Evolutionary conservation across 371 early-diverging fungal genomes (phyloP), one percentile per base, ranked within the genome.

Genomic region (Coemansia sp.): DNA sequence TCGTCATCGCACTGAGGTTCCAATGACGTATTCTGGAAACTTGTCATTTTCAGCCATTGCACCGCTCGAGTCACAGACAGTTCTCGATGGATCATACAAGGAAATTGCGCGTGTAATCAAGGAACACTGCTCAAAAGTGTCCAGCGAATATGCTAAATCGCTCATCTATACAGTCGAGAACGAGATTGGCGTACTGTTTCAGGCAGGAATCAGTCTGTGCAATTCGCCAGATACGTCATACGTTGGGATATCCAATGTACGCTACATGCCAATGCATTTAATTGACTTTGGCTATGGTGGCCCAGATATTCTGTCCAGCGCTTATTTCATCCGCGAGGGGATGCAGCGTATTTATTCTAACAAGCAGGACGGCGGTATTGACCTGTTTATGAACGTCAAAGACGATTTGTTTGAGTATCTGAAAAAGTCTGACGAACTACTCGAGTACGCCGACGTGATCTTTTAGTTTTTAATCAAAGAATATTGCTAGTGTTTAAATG

Each of bases 201-300:
- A 66, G 8, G 66, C 66, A 1, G 40, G 69, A 31, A 26, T 59
- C 29, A 21, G 58, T 11, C 7, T 73, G 40, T 65, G 74, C 64
- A 77, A 77, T 47, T 61, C 69, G 47, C 47, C 61, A 0, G 40
- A 37, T 39, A 42, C 66, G 0, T 62, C 77, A 26, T 77, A 68
- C 45, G 22, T 77, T 5, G 73, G 77, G 10, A 26, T 26, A 26
- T 57, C 47, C 22, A 63, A 63, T 34, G 21, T 77, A 31, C 65
- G 77, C 22, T 68, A 72, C 16, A 54, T 77, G 69, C 66, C 68
- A 8, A 50, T 72, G 34, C 26, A 59, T 22, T 26, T 61, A 7
- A 51, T 77, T 21, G 77, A 77, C 26, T 77, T 77, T 72, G 77
- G 77, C 27, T 63, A 51, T 27, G 77, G 77, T 1, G 22, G 42